Evolutionary conservation across 2,329 filamentous ascomycete species (phyloP), one percentile per base, ranked within the genome.

Genomic region (Xylariaceae sp.): DNA sequence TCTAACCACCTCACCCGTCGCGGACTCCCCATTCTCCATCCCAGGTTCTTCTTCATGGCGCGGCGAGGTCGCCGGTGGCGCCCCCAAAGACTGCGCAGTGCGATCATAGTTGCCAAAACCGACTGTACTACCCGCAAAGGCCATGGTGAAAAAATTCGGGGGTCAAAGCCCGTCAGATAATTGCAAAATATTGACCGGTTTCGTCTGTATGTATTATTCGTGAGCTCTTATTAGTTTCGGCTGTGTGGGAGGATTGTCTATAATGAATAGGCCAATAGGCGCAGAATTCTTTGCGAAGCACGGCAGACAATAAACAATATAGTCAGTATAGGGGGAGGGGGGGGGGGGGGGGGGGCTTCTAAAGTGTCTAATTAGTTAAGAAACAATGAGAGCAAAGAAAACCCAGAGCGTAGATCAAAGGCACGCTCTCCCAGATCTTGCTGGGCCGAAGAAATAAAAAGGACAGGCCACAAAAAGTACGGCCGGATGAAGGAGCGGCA

Each of bases 31-130:
- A 40, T 70, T 64, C 21, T 70, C 67, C 41, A n/a, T n/a, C n/a
- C 70, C 66, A 26, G 9, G 54, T 66, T 56, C 20, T n/a, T 62
- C 61, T 21, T 67, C 52, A 57, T 69, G 48, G 32, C 57, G 46
- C 42, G 65, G 57, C 60, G 70, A 62, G 18, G 57, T 57, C 19
- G 68, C 59, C 9, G 66, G 58, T 3, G 79, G 75, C 40, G 71
- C 71, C 47, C 79, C 78, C 16, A 71, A 70, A 12, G 64, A 70
- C 59, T 78, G 76, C 10, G 77, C 75, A 21, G 80, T 80, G 62
- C 71, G 73, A 66, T 82, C 81, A 66, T 81, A 78, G 65, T 77
- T 81, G 65, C 73, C 74, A 55, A 78, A 78, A 75, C 71, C 65
- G 4, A 26, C 4, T 26, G 71, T 70, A 26, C 68, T 65, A 54